Conservation (phyloP, 768 basidiomycete species). For the Candolleomyces eurysporus region DNA sequence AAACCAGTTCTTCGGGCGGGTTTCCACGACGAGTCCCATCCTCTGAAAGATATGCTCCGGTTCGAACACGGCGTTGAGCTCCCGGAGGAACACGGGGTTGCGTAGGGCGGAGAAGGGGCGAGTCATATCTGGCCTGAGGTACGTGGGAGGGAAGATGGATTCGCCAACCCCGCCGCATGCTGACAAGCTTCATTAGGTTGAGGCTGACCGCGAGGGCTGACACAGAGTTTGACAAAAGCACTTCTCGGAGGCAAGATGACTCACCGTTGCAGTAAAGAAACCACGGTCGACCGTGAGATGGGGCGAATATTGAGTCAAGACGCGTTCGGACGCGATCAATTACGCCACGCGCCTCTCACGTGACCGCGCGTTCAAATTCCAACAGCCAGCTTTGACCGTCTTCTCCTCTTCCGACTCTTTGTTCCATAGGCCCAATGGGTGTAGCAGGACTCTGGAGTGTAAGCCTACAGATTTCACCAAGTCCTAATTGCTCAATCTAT, state of each 20-base stretch:
- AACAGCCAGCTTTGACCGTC: not conserved
- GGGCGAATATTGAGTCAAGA: too few relatives aligned
- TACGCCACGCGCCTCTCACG: not conserved
- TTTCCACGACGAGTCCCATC: not conserved
- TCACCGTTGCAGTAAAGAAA: too few relatives aligned
- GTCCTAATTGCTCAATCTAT: slow-evolving; percentile 1
- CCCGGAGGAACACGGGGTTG: not conserved
- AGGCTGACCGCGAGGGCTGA: too few relatives aligned
- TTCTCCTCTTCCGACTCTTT: not conserved
- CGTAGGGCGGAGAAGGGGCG: not conserved
- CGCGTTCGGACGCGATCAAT: not conserved
- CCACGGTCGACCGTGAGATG: too few relatives aligned
- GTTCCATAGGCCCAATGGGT: slow-evolving; percentile 31
- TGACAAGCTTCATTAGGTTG: too few relatives aligned
- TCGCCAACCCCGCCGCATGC: not conserved
- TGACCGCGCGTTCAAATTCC: not conserved
- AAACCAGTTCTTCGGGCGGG: not conserved
- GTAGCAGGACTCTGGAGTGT: slow-evolving; percentile 53
- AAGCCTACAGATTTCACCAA: slow-evolving; percentile 12
- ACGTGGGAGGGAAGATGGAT: not conserved
- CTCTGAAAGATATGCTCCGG: not conserved
- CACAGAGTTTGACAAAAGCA: too few relatives aligned
- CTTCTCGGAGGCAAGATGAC: too few relatives aligned
- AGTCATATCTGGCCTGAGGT: not conserved
- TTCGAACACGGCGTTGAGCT: not conserved